A percentile compares a stretch with the other conserved stretches of the same genome.
Conservation (phyloP, 805 yeast genomes). For the Saccharomycopsis sp. region DNA sequence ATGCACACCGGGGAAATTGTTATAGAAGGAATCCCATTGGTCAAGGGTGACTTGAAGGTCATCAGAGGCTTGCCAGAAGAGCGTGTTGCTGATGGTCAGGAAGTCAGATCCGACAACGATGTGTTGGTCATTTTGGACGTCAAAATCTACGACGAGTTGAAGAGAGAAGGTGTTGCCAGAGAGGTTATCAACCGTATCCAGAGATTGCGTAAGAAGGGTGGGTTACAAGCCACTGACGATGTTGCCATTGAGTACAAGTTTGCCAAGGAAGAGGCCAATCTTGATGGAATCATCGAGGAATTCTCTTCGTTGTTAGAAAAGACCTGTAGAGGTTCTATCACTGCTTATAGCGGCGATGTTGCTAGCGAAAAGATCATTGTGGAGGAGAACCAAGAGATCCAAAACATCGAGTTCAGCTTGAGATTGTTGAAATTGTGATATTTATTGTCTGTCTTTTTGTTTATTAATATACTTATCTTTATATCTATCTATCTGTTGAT, state of each 20-base stretch:
- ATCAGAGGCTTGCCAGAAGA: constrained; percentile 80
- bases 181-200: constrained; percentile 96
- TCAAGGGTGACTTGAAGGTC: constrained; percentile 83
- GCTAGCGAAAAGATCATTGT: constrained; percentile 50
- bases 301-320: constrained; percentile 69
- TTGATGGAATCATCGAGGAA: constrained; percentile 52
- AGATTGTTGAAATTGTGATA: constrained; percentile 63
- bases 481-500: background rate
- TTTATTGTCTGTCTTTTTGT: no score
- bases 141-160: constrained; percentile 78
- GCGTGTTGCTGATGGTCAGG: constrained; percentile 59
- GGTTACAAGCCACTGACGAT: constrained; percentile 91
- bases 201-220: constrained; percentile 93
- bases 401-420: constrained; percentile 71
- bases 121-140: constrained; percentile 87
- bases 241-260: constrained; percentile 78
- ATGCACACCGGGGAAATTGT: constrained; percentile 64
- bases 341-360: constrained; percentile 38
- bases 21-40: constrained; percentile 85
- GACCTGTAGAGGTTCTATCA: constrained; percentile 57
- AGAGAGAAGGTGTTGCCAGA: constrained; percentile 93
- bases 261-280: constrained; percentile 52
- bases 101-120: constrained; percentile 81
- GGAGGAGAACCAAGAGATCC: constrained; percentile 82
- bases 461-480: background rate